These are phyloP conservation scores for Sporothrix variecibatus DNA, from an alignment of 2,329 filamentous ascomycete genomes.

Conservation along the genomic window DNA sequence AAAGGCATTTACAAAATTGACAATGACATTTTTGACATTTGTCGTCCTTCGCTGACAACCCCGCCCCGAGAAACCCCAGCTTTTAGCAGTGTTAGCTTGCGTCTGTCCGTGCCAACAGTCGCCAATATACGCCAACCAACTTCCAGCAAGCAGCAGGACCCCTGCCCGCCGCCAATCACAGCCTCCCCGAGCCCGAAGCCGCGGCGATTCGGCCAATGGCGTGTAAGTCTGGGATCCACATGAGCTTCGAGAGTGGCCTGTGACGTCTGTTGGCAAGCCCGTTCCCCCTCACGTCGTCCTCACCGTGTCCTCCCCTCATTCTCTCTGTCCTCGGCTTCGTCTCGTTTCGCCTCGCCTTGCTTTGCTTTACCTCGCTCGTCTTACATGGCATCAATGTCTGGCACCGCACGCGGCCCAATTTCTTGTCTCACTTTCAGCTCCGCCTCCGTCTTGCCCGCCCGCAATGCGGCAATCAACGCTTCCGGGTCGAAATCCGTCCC, in stretches of 20 bases:
- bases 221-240: background rate
- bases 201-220: background rate
- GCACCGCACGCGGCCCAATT: slow-evolving; percentile 33
- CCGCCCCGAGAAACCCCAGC: background rate
- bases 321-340: background rate
- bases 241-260: background rate
- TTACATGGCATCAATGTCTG: slow-evolving; percentile 18
- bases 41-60: background rate
- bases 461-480: slow-evolving; percentile 39
- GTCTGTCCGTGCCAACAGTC: background rate
- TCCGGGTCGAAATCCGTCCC: slow-evolving; percentile 50
- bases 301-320: background rate
- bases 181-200: background rate
- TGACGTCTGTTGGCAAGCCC: no score
- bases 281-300: no score
- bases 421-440: slow-evolving; percentile 35
- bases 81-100: background rate
- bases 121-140: background rate
- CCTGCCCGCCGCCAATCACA: background rate
- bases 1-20: background rate
- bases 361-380: background rate
- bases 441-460: slow-evolving; percentile 34
- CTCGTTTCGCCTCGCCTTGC: background rate
- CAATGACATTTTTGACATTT: background rate
- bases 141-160: background rate